Base-by-base conservation (phyloP, 805 yeast species). In the Ogataea nakhonphanomensis region DNA sequence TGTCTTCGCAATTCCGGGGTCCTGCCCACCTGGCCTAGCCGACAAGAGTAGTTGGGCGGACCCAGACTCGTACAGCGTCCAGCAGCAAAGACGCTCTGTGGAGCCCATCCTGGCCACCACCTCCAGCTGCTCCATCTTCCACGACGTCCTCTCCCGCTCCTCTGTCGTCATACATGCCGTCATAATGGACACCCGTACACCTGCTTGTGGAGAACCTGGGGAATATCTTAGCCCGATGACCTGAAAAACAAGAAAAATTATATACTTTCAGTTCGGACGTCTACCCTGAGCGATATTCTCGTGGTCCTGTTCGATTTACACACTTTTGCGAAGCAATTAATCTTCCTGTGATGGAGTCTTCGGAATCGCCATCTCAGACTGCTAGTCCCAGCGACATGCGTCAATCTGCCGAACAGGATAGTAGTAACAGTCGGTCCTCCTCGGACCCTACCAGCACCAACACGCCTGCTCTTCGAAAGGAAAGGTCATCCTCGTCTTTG, bases 121-220 rank as follows among this genome's bases (percentile, higher is more conserved):
- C n/a, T n/a, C n/a, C n/a, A n/a, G n/a, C n/a, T n/a, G 20, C 20
- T 17, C 11, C 29, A 10, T 14, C 29, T 7, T 17, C 5, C 20
- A 5, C 20, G 5, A 17, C 20, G 20, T 17, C 20, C 20, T 17
- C 15, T 26, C 22, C 15, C 17, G 21, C 15, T 29, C 31, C 15
- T 20, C 9, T 12, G 12, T 14, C 17, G 11, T 15, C 11, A 14
- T 12, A 14, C 29, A n/a, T 35, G 26, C 15, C 13, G 8, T 15
- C 8, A 17, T 5, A 11, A 11, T 25, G 22, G 1, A 38, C 42
- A 38, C 30, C 42, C 37, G 5, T 38, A 25, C 42, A 38, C 42
- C 41, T 6, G n/a, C 17, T 14, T 29, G 33, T 25, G 42, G 42
- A 26, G 42, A 32, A 38, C 10, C 37, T 32, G 37, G 42, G 37